Evolutionary conservation across 306 rosid species (phyloP), one percentile per base, ranked within the genome.

Genomic region (Malus sylvestris): DNA sequence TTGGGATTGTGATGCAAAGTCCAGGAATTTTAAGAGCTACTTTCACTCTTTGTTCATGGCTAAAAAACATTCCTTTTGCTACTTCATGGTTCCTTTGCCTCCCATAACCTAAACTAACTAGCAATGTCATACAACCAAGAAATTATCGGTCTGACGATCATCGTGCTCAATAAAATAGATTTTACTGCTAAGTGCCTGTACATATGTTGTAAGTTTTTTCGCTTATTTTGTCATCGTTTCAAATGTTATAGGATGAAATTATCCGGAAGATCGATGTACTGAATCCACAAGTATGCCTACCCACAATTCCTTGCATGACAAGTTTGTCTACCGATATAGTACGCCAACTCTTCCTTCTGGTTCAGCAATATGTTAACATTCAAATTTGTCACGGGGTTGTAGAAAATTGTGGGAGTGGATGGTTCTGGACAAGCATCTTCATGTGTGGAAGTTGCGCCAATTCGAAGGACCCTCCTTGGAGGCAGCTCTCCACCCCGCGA

Each of bases 1-100:
- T 90, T 81, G 97, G 97, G 81, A 85, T 85, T 80, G 97, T 91
- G 83, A 89, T 91, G 97, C 98, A 90, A 83, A 91, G 84, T 83
- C 98, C 97, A 6, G 98, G 98, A 80, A 94, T 91, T 62, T 81
- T 89, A 77, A 33, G 95, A 90, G 97, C 97, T 60, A 60, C 33
- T 60, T 23, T 14, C 65, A 10, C 9, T 12, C 4, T 9, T n/a
- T 25, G 27, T 60, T 60, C 13, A 60, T 12, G 13, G 65, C 65
- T 4, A 4, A 22, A 58, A 59, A 22, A 22, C 27, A 23, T 22
- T 23, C 12, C 6, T 23, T 59, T 59, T 23, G 16, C 30, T 59
- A 11, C 64, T 59, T 11, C 64, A 10, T 59, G 64, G 10, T 5
- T 29, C 30, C 14, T 4, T 4, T 4, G 64, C 3, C 32, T 23